These are phyloP conservation scores for Saturnispora bothae DNA, from an alignment of 805 yeast species.

Conservation along the genomic window DNA sequence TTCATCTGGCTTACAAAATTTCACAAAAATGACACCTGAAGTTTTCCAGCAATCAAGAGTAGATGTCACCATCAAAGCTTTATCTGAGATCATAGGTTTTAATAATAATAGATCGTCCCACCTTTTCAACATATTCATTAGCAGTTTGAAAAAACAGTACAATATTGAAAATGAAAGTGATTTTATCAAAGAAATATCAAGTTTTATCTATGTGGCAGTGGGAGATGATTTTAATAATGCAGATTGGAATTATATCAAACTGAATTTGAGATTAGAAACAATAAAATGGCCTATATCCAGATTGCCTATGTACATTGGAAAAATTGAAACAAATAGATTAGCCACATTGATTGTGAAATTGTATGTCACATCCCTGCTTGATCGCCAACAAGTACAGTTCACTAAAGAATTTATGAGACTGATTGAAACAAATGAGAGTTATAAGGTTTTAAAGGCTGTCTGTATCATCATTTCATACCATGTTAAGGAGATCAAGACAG, in stretches of 20 bases:
- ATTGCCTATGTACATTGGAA: slow-evolving; percentile 16
- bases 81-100: slow-evolving; percentile 2
- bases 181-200: slow-evolving; percentile 14
- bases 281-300: slow-evolving; percentile 15
- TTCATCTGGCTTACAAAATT: not conserved
- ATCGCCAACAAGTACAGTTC: not conserved
- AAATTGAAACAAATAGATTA: slow-evolving; percentile 12
- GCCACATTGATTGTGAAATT: slow-evolving; percentile 2
- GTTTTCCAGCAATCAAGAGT: slow-evolving; percentile 1
- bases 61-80: slow-evolving; percentile 4
- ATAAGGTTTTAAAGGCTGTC: slow-evolving; percentile 5
- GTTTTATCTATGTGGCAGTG: slow-evolving; percentile 21
- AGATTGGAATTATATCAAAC: slow-evolving; percentile 15
- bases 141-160: slow-evolving; percentile 3
- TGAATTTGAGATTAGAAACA: slow-evolving; percentile 9
- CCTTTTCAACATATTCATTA: not conserved
- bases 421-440: not conserved
- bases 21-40: slow-evolving; percentile 1
- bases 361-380: slow-evolving; percentile 2
- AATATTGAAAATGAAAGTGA: slow-evolving; percentile 8
- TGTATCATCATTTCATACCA: slow-evolving; percentile 15
- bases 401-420: not conserved
- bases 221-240: slow-evolving; percentile 13
- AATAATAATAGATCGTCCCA: not conserved
- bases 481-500: slow-evolving; percentile 6